Evolutionary conservation across 768 basidiomycete species (phyloP).

Genomic region (Suillus fuscotomentosus): DNA sequence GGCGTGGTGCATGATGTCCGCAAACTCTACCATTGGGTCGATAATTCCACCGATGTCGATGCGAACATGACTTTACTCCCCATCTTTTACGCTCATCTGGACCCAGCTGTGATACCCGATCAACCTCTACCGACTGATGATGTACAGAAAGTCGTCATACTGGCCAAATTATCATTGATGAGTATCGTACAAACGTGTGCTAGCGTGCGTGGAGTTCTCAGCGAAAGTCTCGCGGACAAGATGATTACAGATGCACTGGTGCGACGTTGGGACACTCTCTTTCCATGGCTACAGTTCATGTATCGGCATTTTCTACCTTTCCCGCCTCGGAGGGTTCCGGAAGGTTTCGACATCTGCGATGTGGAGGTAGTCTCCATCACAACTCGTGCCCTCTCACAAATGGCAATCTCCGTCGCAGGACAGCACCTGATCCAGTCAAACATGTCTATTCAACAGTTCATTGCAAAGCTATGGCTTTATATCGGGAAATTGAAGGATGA

Average conservation of each 20-base stretch:
- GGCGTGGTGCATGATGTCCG: neutral
- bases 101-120: conserved; percentile 2
- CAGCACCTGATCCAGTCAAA: neutral
- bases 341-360: neutral
- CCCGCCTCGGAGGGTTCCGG: neutral
- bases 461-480: neutral
- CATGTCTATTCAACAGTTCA: neutral
- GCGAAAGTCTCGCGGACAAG: neutral
- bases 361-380: neutral
- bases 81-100: conserved; percentile 6
- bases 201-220: neutral
- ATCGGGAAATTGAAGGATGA: neutral
- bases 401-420: neutral
- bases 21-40: neutral
- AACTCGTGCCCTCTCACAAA: neutral
- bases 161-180: conserved; percentile 3
- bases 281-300: conserved; percentile 5
- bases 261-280: neutral
- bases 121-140: conserved; percentile 1
- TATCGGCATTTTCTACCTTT: conserved; percentile 2
- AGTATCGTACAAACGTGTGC: neutral
- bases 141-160: neutral
- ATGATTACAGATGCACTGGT: conserved; percentile 1
- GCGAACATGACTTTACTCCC: conserved; percentile 1
- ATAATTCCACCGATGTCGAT: neutral